Base-by-base conservation (phyloP, 1,139 yeast genomes). In the Geotrichum phurueaensis region DNA sequence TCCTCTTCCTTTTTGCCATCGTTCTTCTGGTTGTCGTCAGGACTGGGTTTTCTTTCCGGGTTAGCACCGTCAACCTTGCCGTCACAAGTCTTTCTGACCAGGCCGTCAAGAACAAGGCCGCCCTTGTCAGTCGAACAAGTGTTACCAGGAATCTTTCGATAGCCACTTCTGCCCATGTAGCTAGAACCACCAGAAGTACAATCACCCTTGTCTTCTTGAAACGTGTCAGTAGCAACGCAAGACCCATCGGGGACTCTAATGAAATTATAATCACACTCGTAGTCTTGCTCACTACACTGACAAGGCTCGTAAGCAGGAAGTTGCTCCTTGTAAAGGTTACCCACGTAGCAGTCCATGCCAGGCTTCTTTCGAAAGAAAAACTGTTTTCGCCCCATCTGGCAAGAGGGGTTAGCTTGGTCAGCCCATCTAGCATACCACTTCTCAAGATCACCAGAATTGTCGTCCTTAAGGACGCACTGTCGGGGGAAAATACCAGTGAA, bases 381-480 rank as follows among this genome's bases (percentile, higher is more conserved):
- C 67, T 87, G 91, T 66, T 78, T 82, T 62, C 84, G 89, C 9
- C 97, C 97, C 77, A 82, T 81, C 47, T 88, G 76, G 75, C 97
- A 91, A 15, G 78, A 68, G 1, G 89, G 89, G 4, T 78, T 74
- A 5, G 78, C 75, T 7, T 63, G 58, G n/a, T 79, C 75, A 2
- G 79, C 78, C 50, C 78, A 75, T 67, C 90, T 78, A 0, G 89
- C 87, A 63, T 78, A 79, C 79, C 89, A 81, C n/a, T 78, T 80
- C 73, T 90, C 97, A 68, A 85, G 79, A 70, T 90, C 96, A 9
- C 72, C 70, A 0, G 74, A 73, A 1, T 71, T 73, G 73, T 95
- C 88, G 4, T 75, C 78, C 59, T 76, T 76, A 36, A 65, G 55
- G 15, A 59, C 63, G 60, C 75, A 73, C 54, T 71, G 65, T 25